Evolutionary conservation across 495 filamentous ascomycete genomes (phyloP), one percentile per base, ranked within the genome.

Genomic region (Penicillium canariense): DNA sequence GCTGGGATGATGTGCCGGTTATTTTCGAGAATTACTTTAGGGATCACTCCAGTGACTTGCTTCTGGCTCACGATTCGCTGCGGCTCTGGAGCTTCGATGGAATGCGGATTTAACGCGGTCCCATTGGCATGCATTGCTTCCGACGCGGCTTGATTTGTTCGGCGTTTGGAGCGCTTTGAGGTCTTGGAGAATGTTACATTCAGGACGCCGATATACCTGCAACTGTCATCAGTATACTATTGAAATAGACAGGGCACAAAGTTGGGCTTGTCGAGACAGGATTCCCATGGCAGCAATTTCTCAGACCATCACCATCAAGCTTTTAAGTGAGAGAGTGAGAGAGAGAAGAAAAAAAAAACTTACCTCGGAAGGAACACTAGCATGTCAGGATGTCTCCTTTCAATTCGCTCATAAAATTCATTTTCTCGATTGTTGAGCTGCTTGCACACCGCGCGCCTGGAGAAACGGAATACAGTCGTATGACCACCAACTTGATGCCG

Each of bases 401-500:
- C 94, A 58, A 98, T 87, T 49, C 86, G 94, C 69, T 98, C 94
- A 68, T 98, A 98, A 64, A 98, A 98, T 70, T 96, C 89, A 72
- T 98, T 98, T 63, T 98, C 94, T 61, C 90, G 78, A 63, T 96
- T 97, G 69, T 94, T 97, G 57, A 98, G 81, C 74, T 96, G 90
- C 69, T 98, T 98, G 78, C 95, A 97, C 15, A 98, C 93, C 49
- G 94, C 94, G 56, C 91, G 84, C 40, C 88, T 83, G 18, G 94
- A 97, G 61, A 98, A 97, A 25, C 94, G 87, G 76, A 96, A 98
- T 20, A 98, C 83, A 0, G 91, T 97, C 1, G 89, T 96, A 71
- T 98, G 94, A 1, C 94, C 94, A 17, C 94, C 94, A 50, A 98
- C 94, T 67, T 98, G 94, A 69, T 98, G 94, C 39, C 89, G 88